These are phyloP conservation scores for Teratosphaeria gauchensis DNA, from an alignment of 2,329 filamentous ascomycete genomes.

Conservation along the genomic window DNA sequence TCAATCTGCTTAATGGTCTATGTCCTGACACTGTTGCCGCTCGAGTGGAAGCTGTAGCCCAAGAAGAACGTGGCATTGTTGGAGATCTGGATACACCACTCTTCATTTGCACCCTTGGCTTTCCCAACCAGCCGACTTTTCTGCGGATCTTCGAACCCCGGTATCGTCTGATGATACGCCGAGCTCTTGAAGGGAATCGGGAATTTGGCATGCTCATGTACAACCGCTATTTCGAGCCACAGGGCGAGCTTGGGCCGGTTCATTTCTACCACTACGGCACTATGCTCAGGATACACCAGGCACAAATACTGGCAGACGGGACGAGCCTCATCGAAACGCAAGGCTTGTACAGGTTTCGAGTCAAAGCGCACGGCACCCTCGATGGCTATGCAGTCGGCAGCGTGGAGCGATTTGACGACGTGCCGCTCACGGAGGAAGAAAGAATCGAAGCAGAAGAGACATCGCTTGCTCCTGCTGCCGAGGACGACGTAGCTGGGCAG, in stretches of 20 bases:
- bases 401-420: constrained; percentile 68
- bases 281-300: constrained; percentile 63
- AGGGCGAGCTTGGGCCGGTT: constrained; percentile 43
- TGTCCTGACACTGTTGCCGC: constrained; percentile 57
- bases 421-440: constrained; percentile 74
- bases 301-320: constrained; percentile 66
- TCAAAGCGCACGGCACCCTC: constrained; percentile 52
- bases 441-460: constrained; percentile 62
- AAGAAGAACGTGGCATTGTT: constrained; percentile 47
- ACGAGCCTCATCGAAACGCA: constrained; percentile 71
- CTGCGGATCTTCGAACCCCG: constrained; percentile 88
- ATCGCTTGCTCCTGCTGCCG: constrained; percentile 16
- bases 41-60: constrained; percentile 46
- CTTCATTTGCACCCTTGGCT: constrained; percentile 74
- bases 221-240: constrained; percentile 44
- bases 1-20: constrained; percentile 54
- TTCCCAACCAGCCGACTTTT: constrained; percentile 76
- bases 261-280: constrained; percentile 69
- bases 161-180: constrained; percentile 80
- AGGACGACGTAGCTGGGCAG: constrained; percentile 23
- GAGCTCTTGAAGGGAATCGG: constrained; percentile 61
- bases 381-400: constrained; percentile 74
- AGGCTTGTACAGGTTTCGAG: constrained; percentile 67
- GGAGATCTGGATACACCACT: constrained; percentile 57
- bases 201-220: constrained; percentile 82